Percentiles rank a stretch among this genome's conserved stretches.
Evolutionary conservation across 768 basidiomycete genomes (phyloP).

Genomic region (Rubroboletus satanas): DNA sequence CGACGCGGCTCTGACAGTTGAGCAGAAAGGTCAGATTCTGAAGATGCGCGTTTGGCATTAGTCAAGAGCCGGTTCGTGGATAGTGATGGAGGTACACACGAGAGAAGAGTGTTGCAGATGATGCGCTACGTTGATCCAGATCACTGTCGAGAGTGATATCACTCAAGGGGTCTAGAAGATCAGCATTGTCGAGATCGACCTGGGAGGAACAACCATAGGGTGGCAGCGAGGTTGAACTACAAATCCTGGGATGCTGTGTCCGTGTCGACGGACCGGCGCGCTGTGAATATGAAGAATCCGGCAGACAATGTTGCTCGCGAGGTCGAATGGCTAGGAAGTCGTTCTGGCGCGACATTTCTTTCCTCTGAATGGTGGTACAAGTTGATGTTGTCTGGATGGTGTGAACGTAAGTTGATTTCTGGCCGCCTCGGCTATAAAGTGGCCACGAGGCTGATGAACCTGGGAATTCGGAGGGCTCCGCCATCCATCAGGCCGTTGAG

Average conservation of each 20-base stretch:
- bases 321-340: constrained; percentile 6
- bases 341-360: constrained; percentile 19
- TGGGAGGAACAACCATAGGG: background rate
- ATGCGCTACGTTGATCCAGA: constrained; percentile 16
- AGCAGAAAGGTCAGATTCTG: background rate
- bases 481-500: background rate
- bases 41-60: constrained; percentile 8
- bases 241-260: constrained; percentile 1
- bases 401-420: constrained; percentile 29
- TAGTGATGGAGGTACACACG: constrained; percentile 5
- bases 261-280: constrained; percentile 5
- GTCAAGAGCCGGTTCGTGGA: background rate
- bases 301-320: constrained; percentile 1
- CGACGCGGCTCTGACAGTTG: constrained; percentile 5
- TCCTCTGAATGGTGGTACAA: constrained; percentile 21
- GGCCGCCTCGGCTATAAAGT: constrained; percentile 14
- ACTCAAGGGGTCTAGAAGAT: constrained; percentile 8
- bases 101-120: constrained; percentile 24
- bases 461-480: constrained; percentile 4
- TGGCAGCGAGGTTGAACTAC: constrained; percentile 15
- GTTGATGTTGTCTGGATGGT: constrained; percentile 9
- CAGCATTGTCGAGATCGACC: background rate
- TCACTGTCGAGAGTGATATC: constrained; percentile 14
- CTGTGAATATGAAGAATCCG: background rate
- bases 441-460: constrained; percentile 10